Evolutionary conservation across 1,284 basidiomycete genomes (phyloP), one percentile per base, ranked within the genome.

Genomic region (Ceratobasidium sp.): DNA sequence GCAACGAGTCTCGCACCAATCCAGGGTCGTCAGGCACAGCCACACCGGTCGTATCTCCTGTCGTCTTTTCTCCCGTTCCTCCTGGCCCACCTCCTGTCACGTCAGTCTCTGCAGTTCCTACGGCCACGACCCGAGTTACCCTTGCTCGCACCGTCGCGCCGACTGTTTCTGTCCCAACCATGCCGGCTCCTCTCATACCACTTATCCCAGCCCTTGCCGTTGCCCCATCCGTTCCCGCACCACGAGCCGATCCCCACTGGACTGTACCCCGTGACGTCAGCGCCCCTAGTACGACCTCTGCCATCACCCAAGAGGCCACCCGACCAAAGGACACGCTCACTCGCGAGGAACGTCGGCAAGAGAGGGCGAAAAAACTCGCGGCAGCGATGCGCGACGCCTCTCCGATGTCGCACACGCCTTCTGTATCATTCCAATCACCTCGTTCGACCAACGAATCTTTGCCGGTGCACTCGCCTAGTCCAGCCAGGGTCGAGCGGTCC

Each of bases 381-480:
- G 49, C 65, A 29, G 49, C 49, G 15, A 9, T 34, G 2, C 65
- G 65, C 32, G 37, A 15, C 34, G 29, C 37, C 46, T 67, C 65
- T 37, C 46, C 65, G 13, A 67, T 32, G 7, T 49, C 49, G 15
- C 22, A 52, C 11, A 67, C 65, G 43, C 49, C 65, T 17, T 51
- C 65, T 3, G 65, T 67, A 44, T 66, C 64, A 4, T 67, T 67
- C 46, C 44, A 51, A 37, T 51, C 65, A 15, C 65, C 65, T 19
- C 46, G 49, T 9, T 51, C 65, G 46, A 17, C 32, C 15, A 17
- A 49, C 32, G 46, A 67, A 37, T 46, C 65, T 8, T 25, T 67
- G 22, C 65, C 65, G 9, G 19, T 19, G 65, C 65, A 51, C 9
- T 11, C 32, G 9, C 46, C 64, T 46, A 40, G 19, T 17, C 3